Evolutionary conservation across 1,139 yeast species (phyloP).

Genomic region (Waltiozyma sp.): DNA sequence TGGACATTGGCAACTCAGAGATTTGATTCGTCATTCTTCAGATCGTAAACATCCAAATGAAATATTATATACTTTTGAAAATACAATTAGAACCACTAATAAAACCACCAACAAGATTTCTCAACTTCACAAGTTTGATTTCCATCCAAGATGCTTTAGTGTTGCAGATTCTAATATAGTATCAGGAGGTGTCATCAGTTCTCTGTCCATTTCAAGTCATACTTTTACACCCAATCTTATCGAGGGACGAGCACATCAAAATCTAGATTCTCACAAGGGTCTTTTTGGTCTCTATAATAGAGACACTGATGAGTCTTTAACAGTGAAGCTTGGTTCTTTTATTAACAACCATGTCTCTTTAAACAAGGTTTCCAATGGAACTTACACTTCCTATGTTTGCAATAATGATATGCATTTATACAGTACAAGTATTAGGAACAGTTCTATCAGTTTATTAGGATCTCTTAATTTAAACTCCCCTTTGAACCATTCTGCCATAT

Average conservation of each 20-base stretch:
- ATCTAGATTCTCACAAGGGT: constrained; percentile 25
- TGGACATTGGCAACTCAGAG: constrained; percentile 85
- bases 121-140: constrained; percentile 37
- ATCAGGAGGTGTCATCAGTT: constrained; percentile 56
- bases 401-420: constrained; percentile 73
- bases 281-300: constrained; percentile 48
- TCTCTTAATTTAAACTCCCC: constrained; percentile 38
- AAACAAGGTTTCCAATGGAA: constrained; percentile 28
- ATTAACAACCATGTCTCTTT: constrained; percentile 77
- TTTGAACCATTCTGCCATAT: constrained; percentile 47
- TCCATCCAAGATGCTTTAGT: constrained; percentile 62
- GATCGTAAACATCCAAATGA: constrained; percentile 22
- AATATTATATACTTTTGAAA: constrained; percentile 39
- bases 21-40: constrained; percentile 46
- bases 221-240: background rate
- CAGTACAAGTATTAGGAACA: constrained; percentile 44
- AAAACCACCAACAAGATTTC: constrained; percentile 25
- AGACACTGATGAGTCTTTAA: constrained; percentile 32
- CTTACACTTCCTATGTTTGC: constrained; percentile 55
- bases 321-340: constrained; percentile 61
- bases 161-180: constrained; percentile 50
- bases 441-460: constrained; percentile 29
- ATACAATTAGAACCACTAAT: constrained; percentile 33
- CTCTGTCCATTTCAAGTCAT: constrained; percentile 5
- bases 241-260: background rate